Evolutionary conservation across 1,284 basidiomycete species (phyloP).

Genomic region (Ceratobasidium sp.): DNA sequence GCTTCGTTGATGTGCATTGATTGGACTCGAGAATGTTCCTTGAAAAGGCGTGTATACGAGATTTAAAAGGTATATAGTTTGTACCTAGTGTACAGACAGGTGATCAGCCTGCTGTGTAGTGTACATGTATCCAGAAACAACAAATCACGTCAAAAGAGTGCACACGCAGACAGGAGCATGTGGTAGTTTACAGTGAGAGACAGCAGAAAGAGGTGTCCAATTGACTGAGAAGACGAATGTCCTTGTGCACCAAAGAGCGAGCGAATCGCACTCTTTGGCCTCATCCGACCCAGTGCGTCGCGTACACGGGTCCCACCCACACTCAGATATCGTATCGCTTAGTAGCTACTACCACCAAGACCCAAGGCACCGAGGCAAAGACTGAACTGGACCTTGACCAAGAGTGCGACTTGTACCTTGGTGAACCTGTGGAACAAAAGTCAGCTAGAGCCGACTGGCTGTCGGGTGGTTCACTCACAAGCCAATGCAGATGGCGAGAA

Average conservation of each 20-base stretch:
- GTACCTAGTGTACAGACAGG: no score
- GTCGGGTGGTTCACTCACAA: constrained; percentile 2
- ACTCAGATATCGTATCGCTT: background rate
- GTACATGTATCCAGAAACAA: background rate
- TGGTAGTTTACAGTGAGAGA: background rate
- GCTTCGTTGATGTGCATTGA: no score
- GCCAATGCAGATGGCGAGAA: constrained; percentile 21
- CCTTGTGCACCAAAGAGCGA: background rate
- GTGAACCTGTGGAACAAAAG: constrained; percentile 15
- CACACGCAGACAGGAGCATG: background rate
- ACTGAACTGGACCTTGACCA: constrained; percentile 13
- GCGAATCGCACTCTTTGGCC: no score
- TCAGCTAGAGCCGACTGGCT: background rate
- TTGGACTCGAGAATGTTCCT: no score
- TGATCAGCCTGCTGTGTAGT: background rate
- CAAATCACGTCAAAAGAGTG: background rate
- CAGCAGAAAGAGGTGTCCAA: background rate
- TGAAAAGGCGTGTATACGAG: no score
- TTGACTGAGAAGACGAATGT: background rate
- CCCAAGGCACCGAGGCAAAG: constrained; percentile 31
- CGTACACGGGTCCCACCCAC: background rate
- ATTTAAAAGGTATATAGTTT: no score
- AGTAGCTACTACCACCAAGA: constrained; percentile 10
- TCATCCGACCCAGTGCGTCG: no score
- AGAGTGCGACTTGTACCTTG: constrained; percentile 13